Base-by-base conservation (phyloP, 352 stramenopile species). In the Peronospora belbahrii region DNA sequence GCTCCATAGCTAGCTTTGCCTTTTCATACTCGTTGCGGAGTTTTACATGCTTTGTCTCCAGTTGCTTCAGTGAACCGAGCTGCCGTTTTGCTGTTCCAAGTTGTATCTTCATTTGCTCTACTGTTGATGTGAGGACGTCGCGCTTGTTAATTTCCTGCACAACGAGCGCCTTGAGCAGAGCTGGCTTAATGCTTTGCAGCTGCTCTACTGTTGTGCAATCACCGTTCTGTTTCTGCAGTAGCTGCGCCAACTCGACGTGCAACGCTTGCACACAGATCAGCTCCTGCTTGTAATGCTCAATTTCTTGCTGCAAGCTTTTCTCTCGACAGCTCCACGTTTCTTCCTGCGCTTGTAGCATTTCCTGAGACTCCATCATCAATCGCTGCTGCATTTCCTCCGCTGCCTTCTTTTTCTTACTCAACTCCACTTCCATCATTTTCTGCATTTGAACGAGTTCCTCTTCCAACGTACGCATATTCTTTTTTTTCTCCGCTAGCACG, bases 1-100 rank as follows among this genome's bases (percentile, higher is more conserved):
- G 73, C 37, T 86, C 74, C 76, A 88, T 85, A 1, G 70, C 60
- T 46, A 74, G 49, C 42, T 79, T 78, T 5, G 71, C 66, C 42
- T 72, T 75, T 33, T 83, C 71, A 44, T 78, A 75, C 35, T 88
- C 65, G n/a, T 56, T 52, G 18, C 68, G 71, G n/a, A 88, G 54
- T 36, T 48, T 63, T 1, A 50, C 53, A 36, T 85, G 83, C 28
- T 86, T 74, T 2, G 69, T 56, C 27, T 64, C 59, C 0, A 83
- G 49, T 23, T 69, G 56, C 25, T 58, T 77, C 39, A 73, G 62
- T 9, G 42, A 34, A 0, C 39, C 47, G 19, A 81, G 44, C n/a
- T 73, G 60, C n/a, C 68, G 62, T 53, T 83, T 67, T 8, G 55
- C 49, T 20, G 45, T 42, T 2, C 52, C 48, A 19, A 74, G 42